Evolutionary conservation across 352 stramenopile species (phyloP).

Genomic region (Paralagenidium karlingii): DNA sequence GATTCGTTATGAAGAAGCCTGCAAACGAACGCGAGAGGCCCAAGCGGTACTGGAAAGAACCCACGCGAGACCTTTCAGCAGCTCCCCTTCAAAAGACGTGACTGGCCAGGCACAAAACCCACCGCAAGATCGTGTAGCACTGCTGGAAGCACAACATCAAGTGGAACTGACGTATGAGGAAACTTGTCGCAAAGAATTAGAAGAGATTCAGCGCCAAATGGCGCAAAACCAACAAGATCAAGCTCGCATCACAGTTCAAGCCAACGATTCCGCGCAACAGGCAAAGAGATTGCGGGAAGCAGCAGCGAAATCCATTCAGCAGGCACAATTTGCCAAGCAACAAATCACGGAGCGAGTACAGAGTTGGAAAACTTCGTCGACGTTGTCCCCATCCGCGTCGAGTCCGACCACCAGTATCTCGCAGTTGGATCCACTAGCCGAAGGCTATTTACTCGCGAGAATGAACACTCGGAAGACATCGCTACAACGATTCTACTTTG

Average conservation of each 20-base stretch:
- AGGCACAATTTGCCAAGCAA: constrained; percentile 46
- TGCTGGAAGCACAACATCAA: constrained; percentile 42
- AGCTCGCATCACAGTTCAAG: constrained; percentile 7
- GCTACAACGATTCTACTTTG: constrained; percentile 71
- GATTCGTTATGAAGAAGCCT: too few relatives aligned
- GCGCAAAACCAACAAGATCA: constrained; percentile 10
- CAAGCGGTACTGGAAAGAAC: too few relatives aligned
- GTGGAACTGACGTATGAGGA: constrained; percentile 32
- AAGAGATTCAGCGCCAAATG: constrained; percentile 12
- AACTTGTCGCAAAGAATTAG: constrained; percentile 18
- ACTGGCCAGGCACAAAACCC: too few relatives aligned
- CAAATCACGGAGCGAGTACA: constrained; percentile 25
- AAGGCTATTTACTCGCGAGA: constrained; percentile 62
- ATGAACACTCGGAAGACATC: constrained; percentile 29
- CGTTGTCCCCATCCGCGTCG: too few relatives aligned
- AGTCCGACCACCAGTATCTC: too few relatives aligned
- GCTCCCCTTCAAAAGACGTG: too few relatives aligned
- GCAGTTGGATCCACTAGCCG: constrained; percentile 47
- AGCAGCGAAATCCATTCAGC: constrained; percentile 28
- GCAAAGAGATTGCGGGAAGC: constrained; percentile 24
- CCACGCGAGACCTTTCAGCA: too few relatives aligned
- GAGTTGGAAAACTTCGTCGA: constrained; percentile 37
- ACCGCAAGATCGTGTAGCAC: constrained; percentile 19
- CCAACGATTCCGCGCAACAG: constrained; percentile 19
- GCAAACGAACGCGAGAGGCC: too few relatives aligned